phyloP scores from a whole-genome alignment of 345 rosid species.

The Cardamine resedifolia region DNA sequence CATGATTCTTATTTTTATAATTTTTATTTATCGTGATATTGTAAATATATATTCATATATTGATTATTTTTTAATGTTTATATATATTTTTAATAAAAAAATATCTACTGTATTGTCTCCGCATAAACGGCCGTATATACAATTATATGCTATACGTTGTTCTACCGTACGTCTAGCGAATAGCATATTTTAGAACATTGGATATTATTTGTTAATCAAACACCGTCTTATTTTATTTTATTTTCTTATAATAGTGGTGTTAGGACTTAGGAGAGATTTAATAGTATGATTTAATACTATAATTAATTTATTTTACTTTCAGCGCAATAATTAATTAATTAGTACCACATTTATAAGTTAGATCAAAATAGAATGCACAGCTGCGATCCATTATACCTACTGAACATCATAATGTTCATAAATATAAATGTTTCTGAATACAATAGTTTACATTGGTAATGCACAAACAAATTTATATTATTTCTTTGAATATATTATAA shows the following conservation, averaged over 20 bases:
- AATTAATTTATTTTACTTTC: background rate
- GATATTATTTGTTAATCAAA: background rate
- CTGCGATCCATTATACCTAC: slow-evolving; percentile 35
- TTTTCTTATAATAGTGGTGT: slow-evolving; percentile 3
- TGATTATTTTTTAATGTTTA: too few species aligned
- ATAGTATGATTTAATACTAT: slow-evolving; percentile 14
- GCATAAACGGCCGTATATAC: too few species aligned
- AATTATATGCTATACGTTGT: too few species aligned
- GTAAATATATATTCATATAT: too few species aligned
- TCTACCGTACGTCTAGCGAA: too few species aligned
- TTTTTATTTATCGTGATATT: too few species aligned
- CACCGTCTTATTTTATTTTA: background rate
- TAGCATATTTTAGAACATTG: too few species aligned
- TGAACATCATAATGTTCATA: slow-evolving; percentile 18
- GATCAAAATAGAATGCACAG: slow-evolving; percentile 28
- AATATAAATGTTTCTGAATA: background rate
- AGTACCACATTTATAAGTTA: slow-evolving; percentile 24
- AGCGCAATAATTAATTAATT: background rate
- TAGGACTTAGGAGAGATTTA: background rate
- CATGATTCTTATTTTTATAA: too few species aligned
- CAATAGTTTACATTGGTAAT: slow-evolving; percentile 10
- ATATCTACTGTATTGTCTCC: too few species aligned
- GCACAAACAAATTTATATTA: slow-evolving; percentile 11
- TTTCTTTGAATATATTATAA: background rate
- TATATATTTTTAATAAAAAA: too few species aligned